Evolutionary conservation across 768 basidiomycete species (phyloP).

Genomic region (Leccinum boreale): DNA sequence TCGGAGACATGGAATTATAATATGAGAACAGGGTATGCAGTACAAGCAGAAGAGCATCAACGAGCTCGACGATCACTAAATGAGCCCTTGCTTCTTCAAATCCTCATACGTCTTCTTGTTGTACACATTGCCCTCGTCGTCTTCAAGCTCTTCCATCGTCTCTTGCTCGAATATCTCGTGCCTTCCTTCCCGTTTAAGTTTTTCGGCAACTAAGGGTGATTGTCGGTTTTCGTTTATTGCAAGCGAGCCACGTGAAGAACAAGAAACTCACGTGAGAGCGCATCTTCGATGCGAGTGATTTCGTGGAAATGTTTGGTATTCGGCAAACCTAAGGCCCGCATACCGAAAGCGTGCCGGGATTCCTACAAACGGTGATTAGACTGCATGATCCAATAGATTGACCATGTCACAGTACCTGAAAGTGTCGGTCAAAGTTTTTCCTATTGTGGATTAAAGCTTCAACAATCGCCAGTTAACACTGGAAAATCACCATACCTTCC

Average conservation of each 20-base stretch:
- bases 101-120: slow-evolving; percentile 98
- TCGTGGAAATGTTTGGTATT: slow-evolving; percentile 99
- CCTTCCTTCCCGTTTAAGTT: slow-evolving; percentile 94
- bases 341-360: slow-evolving; percentile 95
- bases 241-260: background rate
- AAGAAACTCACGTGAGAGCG: slow-evolving; percentile 73
- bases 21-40: slow-evolving; percentile 1
- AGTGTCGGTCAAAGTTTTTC: slow-evolving; percentile 96
- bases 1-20: background rate
- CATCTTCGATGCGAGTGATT: slow-evolving; percentile 96
- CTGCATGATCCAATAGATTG: background rate
- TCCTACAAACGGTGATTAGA: slow-evolving; percentile 50
- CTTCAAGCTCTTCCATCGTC: slow-evolving; percentile 97
- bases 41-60: slow-evolving; percentile 1
- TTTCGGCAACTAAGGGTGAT: slow-evolving; percentile 77
- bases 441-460: slow-evolving; percentile 36
- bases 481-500: slow-evolving; percentile 57
- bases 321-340: slow-evolving; percentile 94
- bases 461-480: slow-evolving; percentile 6
- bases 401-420: slow-evolving; percentile 57
- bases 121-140: slow-evolving; percentile 98
- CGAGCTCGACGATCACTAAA: slow-evolving; percentile 37
- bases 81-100: slow-evolving; percentile 91
- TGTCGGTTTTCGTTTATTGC: background rate
- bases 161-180: slow-evolving; percentile 92